A percentile compares a stretch with the other conserved stretches of the same genome.
Conservation (phyloP, 1,284 basidiomycete species). For the Xerocomus amazonicus region DNA sequence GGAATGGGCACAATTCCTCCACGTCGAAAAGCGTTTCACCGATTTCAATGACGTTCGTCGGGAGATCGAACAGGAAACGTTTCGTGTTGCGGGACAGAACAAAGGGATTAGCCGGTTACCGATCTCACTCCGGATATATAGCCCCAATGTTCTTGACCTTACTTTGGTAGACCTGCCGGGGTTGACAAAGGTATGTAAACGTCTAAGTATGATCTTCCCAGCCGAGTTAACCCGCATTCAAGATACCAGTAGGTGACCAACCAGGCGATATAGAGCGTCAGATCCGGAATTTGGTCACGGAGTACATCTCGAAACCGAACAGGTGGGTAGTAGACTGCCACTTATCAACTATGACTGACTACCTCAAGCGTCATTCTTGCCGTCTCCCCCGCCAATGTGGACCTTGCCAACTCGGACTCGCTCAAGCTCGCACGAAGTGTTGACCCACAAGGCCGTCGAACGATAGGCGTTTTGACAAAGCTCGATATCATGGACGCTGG, state of each 20-base stretch:
- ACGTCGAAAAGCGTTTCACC: constrained; percentile 93
- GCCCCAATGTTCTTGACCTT: constrained; percentile 91
- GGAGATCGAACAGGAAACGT: constrained; percentile 99
- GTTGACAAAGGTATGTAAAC: constrained; percentile 77
- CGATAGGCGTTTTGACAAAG: constrained; percentile 95
- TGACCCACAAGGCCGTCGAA: constrained; percentile 93
- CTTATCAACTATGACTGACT: constrained; percentile 1
- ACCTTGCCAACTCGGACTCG: constrained; percentile 97
- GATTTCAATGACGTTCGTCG: constrained; percentile 92
- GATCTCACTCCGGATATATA: constrained; percentile 92
- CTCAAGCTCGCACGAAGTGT: constrained; percentile 94
- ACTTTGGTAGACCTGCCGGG: constrained; percentile 96
- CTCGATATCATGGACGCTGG: constrained; percentile 99
- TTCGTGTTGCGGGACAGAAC: constrained; percentile 96
- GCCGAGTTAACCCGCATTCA: constrained; percentile 4
- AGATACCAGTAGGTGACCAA: constrained; percentile 91
- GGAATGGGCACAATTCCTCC: constrained; percentile 97
- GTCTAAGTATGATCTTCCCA: neutral
- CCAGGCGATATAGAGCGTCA: constrained; percentile 95
- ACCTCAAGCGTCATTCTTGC: constrained; percentile 84
- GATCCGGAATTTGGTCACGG: constrained; percentile 89
- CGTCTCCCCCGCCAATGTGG: constrained; percentile 96
- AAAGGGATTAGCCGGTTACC: constrained; percentile 97
- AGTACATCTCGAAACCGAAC: constrained; percentile 97
- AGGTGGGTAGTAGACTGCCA: constrained; percentile 50